phyloP scores from a whole-genome alignment of 768 basidiomycete species.

The Daedalea quercina region DNA sequence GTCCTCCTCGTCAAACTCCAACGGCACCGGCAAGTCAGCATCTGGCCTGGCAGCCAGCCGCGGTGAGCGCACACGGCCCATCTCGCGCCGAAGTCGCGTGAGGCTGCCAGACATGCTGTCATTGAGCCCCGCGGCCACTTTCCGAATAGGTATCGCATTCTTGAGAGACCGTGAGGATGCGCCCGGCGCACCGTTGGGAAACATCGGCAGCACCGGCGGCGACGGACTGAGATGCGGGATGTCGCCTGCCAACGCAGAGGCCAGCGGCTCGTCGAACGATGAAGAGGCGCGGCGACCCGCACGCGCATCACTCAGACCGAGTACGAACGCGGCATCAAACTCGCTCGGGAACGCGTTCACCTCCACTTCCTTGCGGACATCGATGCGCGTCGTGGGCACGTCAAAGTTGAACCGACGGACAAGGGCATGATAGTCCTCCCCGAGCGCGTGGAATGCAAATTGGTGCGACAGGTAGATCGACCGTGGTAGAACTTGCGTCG shows the following conservation, averaged over 20 bases:
- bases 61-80: slow-evolving; percentile 45
- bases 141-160: slow-evolving; percentile 52
- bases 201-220: slow-evolving; percentile 61
- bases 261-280: slow-evolving; percentile 75
- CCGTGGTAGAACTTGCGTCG: slow-evolving; percentile 55
- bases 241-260: slow-evolving; percentile 61
- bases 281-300: slow-evolving; percentile 40
- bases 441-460: slow-evolving; percentile 72
- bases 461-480: slow-evolving; percentile 82
- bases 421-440: slow-evolving; percentile 76
- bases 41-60: slow-evolving; percentile 21
- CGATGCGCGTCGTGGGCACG: slow-evolving; percentile 49
- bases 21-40: slow-evolving; percentile 31
- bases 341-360: slow-evolving; percentile 44
- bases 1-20: slow-evolving; percentile 64
- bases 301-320: slow-evolving; percentile 38
- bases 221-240: slow-evolving; percentile 40
- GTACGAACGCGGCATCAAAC: slow-evolving; percentile 43
- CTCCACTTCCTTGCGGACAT: slow-evolving; percentile 68
- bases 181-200: slow-evolving; percentile 60
- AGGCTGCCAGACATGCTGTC: slow-evolving; percentile 57
- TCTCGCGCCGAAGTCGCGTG: slow-evolving; percentile 50
- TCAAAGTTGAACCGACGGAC: slow-evolving; percentile 58
- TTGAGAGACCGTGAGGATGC: slow-evolving; percentile 32
- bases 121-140: slow-evolving; percentile 40